phyloP scores from a whole-genome alignment of 495 filamentous ascomycete genomes.

The Talaromyces trachyspermus region DNA sequence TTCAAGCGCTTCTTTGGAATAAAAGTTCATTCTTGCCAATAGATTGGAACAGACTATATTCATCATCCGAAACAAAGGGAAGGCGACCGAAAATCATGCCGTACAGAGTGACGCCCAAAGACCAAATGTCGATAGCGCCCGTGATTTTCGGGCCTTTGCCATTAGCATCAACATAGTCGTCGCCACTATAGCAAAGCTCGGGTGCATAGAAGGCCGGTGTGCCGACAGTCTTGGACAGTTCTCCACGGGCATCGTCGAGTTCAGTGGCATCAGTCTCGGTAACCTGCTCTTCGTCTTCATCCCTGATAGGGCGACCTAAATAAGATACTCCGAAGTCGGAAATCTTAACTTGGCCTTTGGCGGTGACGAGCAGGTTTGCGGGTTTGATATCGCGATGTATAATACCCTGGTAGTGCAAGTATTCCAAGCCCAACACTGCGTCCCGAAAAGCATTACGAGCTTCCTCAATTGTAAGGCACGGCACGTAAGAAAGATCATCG shows the following conservation, averaged over 20 bases:
- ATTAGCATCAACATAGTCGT: conserved; percentile 39
- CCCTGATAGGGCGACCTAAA: conserved; percentile 74
- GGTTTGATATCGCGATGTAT: conserved; percentile 99
- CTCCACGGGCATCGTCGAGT: conserved; percentile 74
- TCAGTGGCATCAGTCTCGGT: conserved; percentile 78
- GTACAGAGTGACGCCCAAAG: conserved; percentile 90
- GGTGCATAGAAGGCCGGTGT: conserved; percentile 97
- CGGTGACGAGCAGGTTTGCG: conserved; percentile 88
- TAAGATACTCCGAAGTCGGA: conserved; percentile 99
- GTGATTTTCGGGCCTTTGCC: conserved; percentile 49
- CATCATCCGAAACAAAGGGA: conserved; percentile 85
- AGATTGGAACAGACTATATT: conserved; percentile 80
- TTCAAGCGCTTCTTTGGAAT: conserved; percentile 74
- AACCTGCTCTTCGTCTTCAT: conserved; percentile 69
- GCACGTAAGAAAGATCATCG: conserved; percentile 86
- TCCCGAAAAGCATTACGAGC: conserved; percentile 87
- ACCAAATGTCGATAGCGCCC: conserved; percentile 89
- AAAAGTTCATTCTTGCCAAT: conserved; percentile 88
- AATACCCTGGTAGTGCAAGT: conserved; percentile 92
- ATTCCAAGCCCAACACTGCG: conserved; percentile 88
- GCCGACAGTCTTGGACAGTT: conserved; percentile 94
- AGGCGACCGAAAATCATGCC: conserved; percentile 89
- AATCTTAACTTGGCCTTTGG: conserved; percentile 84
- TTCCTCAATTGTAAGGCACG: conserved; percentile 78
- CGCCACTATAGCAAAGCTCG: conserved; percentile 79